Conservation (phyloP, 768 basidiomycete species). For the Trametes cubensis region DNA sequence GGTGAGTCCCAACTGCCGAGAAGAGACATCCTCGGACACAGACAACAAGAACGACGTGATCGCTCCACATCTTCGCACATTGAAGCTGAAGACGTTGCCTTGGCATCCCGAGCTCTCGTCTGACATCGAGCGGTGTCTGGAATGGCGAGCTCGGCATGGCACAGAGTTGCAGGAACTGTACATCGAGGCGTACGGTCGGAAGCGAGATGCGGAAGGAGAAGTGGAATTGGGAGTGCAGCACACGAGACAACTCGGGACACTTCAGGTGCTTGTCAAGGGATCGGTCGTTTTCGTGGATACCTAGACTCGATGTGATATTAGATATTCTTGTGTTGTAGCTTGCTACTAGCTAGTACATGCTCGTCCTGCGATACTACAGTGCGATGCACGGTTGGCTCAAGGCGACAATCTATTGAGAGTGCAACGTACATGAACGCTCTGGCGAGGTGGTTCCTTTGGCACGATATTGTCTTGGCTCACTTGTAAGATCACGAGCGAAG, state of each 20-base stretch:
- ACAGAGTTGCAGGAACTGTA: background rate
- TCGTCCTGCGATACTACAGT: no score
- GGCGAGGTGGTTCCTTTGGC: no score
- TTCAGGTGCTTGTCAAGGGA: background rate
- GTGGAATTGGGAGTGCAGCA: background rate
- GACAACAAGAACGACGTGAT: no score
- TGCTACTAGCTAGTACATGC: no score
- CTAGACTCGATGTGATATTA: no score
- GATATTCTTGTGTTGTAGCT: no score
- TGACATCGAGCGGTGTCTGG: background rate
- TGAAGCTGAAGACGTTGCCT: background rate
- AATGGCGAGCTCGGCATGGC: background rate
- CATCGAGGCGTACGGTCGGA: conserved; percentile 1
- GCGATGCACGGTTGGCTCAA: no score
- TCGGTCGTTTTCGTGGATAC: background rate
- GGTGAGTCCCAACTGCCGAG: background rate
- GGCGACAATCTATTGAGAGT: no score
- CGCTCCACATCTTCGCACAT: background rate
- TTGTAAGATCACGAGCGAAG: background rate
- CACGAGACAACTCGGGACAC: background rate
- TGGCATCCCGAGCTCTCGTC: background rate
- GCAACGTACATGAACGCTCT: no score
- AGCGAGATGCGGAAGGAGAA: background rate
- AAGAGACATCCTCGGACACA: no score
- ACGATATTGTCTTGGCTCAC: no score